Evolutionary conservation across 2,329 filamentous ascomycete species (phyloP).

Genomic region (Sporothrix luriei): DNA sequence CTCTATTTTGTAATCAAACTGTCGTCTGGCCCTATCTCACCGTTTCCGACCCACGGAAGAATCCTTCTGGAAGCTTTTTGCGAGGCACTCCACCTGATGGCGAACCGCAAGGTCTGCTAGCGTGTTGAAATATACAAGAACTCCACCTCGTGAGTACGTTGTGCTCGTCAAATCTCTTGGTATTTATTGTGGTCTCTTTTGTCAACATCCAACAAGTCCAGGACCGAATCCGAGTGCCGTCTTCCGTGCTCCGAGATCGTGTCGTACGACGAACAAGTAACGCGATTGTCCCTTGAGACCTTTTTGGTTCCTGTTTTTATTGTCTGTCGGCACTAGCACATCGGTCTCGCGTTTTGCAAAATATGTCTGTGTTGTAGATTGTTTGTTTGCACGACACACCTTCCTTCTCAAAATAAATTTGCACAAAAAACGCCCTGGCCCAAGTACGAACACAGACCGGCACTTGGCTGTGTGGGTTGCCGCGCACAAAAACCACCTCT

Average conservation of each 20-base stretch:
- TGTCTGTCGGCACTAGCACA: not conserved
- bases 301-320: not conserved
- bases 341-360: conserved; percentile 1
- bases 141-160: not conserved
- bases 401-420: not conserved
- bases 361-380: not conserved
- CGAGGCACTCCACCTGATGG: not conserved
- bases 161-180: not conserved
- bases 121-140: not conserved
- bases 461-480: not conserved
- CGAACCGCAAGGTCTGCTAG: not conserved
- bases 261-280: not conserved
- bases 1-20: not conserved
- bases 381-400: not conserved
- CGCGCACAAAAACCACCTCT: not conserved
- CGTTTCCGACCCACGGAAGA: not conserved
- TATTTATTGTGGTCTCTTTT: not conserved
- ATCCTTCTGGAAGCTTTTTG: conserved; percentile 14
- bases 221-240: conserved; percentile 16
- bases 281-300: not conserved
- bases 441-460: not conserved
- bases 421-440: conserved; percentile 12
- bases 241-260: not conserved
- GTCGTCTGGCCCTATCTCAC: not conserved
- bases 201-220: not conserved